Conservation (phyloP, 1,284 basidiomycete species). For the Ganoderma lucidum region DNA sequence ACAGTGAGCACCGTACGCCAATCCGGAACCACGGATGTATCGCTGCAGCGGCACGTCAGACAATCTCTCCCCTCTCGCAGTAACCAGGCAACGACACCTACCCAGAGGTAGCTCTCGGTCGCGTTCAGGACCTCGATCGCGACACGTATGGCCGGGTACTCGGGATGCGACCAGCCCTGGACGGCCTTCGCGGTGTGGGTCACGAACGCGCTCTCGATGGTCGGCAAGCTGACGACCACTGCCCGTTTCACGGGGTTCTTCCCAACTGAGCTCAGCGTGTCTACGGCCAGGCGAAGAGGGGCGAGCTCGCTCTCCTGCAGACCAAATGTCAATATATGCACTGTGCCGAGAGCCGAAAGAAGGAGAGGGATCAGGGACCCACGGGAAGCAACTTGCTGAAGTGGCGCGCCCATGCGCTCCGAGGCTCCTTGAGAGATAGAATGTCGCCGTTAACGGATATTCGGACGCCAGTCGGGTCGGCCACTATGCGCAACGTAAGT, state of each 20-base stretch:
- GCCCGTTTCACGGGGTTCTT: constrained; percentile 79
- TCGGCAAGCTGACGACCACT: constrained; percentile 87
- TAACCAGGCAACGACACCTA: constrained; percentile 41
- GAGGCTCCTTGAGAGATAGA: constrained; percentile 73
- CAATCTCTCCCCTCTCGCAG: not conserved
- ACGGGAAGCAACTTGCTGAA: constrained; percentile 71
- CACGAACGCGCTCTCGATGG: constrained; percentile 94
- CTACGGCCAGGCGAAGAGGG: constrained; percentile 72
- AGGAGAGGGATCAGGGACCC: constrained; percentile 37
- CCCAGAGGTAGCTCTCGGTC: constrained; percentile 96
- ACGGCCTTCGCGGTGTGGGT: constrained; percentile 85
- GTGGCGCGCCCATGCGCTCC: constrained; percentile 75
- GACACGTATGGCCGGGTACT: constrained; percentile 88
- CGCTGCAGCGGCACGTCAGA: constrained; percentile 46
- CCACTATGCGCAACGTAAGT: constrained; percentile 58
- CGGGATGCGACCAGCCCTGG: constrained; percentile 82
- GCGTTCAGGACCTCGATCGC: constrained; percentile 91
- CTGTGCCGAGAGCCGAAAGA: constrained; percentile 7
- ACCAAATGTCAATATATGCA: not conserved
- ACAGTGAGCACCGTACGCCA: constrained; percentile 93
- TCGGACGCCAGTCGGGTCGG: constrained; percentile 81
- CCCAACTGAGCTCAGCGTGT: constrained; percentile 83
- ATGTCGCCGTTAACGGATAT: constrained; percentile 92
- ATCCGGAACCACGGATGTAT: constrained; percentile 89
- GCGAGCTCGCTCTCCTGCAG: constrained; percentile 58